These are phyloP conservation scores for Pelargonium nanum DNA, from an alignment of 345 rosid species.

Conservation along the genomic window DNA sequence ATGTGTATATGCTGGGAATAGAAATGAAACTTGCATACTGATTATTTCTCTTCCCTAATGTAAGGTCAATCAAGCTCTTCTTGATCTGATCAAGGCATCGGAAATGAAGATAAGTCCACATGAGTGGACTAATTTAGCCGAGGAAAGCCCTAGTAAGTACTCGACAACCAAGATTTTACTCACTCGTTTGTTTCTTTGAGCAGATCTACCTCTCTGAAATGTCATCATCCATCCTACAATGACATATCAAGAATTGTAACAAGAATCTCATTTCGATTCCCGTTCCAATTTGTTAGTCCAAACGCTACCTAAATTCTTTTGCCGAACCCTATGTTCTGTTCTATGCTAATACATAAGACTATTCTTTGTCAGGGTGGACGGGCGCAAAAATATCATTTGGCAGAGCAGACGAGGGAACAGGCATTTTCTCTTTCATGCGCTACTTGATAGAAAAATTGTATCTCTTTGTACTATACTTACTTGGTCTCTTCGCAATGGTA, in stretches of 20 bases:
- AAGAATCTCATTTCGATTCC: neutral
- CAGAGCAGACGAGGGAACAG: constrained; percentile 26
- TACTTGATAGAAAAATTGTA: constrained; percentile 32
- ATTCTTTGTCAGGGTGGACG: constrained; percentile 28
- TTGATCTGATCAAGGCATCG: constrained; percentile 49
- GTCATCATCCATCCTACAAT: neutral
- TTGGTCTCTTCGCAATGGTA: constrained; percentile 42
- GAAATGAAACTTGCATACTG: neutral
- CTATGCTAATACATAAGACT: constrained; percentile 5
- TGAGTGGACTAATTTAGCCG: constrained; percentile 59
- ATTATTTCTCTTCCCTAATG: neutral
- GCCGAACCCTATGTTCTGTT: neutral
- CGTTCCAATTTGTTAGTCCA: no score
- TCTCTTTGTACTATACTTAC: constrained; percentile 37
- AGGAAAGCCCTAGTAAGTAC: constrained; percentile 36
- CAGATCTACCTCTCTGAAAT: constrained; percentile 1
- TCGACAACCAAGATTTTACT: neutral
- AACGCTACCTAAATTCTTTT: neutral
- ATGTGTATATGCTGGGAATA: no score
- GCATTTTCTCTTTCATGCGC: constrained; percentile 5
- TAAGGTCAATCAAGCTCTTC: constrained; percentile 85
- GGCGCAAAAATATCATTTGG: constrained; percentile 20
- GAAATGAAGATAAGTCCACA: constrained; percentile 37
- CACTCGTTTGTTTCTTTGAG: neutral
- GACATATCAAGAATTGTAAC: neutral